Conservation (phyloP, 2,329 filamentous ascomycete species). For the Trichoderma sp. region DNA sequence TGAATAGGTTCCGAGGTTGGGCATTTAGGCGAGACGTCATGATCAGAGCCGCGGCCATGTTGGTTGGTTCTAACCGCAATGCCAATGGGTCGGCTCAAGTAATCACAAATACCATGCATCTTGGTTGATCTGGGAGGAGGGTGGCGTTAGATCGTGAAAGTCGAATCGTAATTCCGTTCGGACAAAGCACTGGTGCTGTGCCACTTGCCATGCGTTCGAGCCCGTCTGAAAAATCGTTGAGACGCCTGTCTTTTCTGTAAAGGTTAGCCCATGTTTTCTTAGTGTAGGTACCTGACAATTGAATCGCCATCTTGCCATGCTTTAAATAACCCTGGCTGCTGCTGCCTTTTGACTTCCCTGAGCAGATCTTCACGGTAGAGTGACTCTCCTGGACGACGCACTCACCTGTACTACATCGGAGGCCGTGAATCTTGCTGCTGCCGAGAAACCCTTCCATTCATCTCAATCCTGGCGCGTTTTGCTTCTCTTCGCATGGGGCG, state of each 20-base stretch:
- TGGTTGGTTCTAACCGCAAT: not conserved
- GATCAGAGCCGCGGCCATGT: not conserved
- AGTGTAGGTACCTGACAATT: not conserved
- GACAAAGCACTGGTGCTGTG: no score
- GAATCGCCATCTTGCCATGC: not conserved
- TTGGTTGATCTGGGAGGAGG: not conserved
- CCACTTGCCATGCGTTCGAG: no score
- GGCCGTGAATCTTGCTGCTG: not conserved
- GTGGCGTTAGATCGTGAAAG: not conserved
- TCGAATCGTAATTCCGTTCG: no score
- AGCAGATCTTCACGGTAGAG: not conserved
- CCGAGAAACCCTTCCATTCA: not conserved
- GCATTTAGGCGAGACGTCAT: not conserved
- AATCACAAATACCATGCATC: not conserved
- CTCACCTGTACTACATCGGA: not conserved
- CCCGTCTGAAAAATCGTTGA: not conserved
- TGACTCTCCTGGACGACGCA: not conserved
- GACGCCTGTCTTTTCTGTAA: not conserved
- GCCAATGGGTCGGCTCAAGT: not conserved
- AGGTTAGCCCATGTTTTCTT: not conserved
- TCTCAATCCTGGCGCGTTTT: not conserved
- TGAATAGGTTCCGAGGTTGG: not conserved
- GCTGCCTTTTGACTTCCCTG: not conserved
- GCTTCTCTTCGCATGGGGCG: not conserved
- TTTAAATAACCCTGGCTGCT: not conserved